phyloP scores from a whole-genome alignment of 257 asterid genomes.

The Penstemon eatonii region DNA sequence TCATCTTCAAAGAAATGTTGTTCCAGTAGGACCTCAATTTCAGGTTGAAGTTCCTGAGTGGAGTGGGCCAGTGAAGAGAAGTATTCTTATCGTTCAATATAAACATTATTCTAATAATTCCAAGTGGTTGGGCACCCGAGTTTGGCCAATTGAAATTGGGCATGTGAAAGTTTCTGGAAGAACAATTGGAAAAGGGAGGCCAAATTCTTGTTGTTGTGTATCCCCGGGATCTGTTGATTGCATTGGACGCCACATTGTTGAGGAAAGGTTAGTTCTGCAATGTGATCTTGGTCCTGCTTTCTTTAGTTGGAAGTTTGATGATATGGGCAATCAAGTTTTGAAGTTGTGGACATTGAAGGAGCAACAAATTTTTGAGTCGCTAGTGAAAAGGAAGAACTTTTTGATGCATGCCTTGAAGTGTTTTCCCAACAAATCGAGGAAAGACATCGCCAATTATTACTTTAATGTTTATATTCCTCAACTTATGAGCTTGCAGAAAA shows the following conservation, averaged over 20 bases:
- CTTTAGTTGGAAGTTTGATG: constrained; percentile 69
- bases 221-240: constrained; percentile 49
- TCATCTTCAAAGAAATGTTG: constrained; percentile 35
- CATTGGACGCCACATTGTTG: constrained; percentile 49
- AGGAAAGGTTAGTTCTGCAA: constrained; percentile 46
- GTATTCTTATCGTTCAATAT: constrained; percentile 9
- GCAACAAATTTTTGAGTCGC: constrained; percentile 43
- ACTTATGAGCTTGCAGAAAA: constrained; percentile 48
- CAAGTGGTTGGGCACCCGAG: constrained; percentile 67
- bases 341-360: constrained; percentile 63
- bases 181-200: constrained; percentile 63
- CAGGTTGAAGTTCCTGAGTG: constrained; percentile 77
- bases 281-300: constrained; percentile 62
- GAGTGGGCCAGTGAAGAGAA: constrained; percentile 40
- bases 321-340: constrained; percentile 64
- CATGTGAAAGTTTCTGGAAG: constrained; percentile 21
- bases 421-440: constrained; percentile 43
- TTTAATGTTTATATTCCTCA: constrained; percentile 62
- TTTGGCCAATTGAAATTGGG: constrained; percentile 54
- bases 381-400: constrained; percentile 57
- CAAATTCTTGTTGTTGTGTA: constrained; percentile 49
- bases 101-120: constrained; percentile 36
- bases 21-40: constrained; percentile 81
- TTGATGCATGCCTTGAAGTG: constrained; percentile 56
- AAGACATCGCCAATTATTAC: constrained; percentile 51